Base-by-base conservation (phyloP, 179 eudicot genomes). In the Patellifolia procumbens region DNA sequence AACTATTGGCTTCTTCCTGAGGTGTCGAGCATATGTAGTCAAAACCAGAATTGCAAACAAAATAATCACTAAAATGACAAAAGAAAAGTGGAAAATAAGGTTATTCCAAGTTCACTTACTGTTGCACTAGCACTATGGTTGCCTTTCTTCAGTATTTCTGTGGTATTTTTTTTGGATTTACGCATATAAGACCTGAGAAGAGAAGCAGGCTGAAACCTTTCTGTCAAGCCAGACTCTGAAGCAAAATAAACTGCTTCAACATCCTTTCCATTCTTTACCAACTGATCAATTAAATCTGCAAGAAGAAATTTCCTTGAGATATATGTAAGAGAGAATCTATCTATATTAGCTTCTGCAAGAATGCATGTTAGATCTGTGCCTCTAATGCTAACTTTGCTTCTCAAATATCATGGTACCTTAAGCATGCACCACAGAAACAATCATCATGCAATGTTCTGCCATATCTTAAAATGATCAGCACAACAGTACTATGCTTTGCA, bases 161-260 rank as follows among this genome's bases (percentile, higher is more conserved):
- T 35, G 29, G 81, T 78, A 48, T 67, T 79, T 68, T 79, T 79
- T 53, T 82, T 80, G 82, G 79, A 72, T 31, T 73, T 81, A 26
- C 58, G 79, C 70, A 87, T 51, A 73, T 39, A 70, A 3, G 90
- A 71, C 78, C 70, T 87, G 51, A 89, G 87, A 76, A 89, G 65
- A 32, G 78, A 19, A 42, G 62, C 81, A 11, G 90, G 90, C 73
- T 78, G 85, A 78, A 85, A 89, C 82, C 53, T 82, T 32, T 78
- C 83, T 2, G 88, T 85, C 79, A 87, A 79, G 76, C 83, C 85
- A 42, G 85, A 77, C 82, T 85, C 90, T 0, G 46, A 60, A 31
- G 85, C 87, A 77, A 89, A 89, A 79, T 87, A 85, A 11, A 85
- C 82, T 24, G 88, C 87, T 73, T 87, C 90, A 37, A 87, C 81